Percentiles rank a stretch among this genome's conserved stretches.
phyloP scores from a whole-genome alignment of 768 basidiomycete genomes.

The Tephrocybe sp. region DNA sequence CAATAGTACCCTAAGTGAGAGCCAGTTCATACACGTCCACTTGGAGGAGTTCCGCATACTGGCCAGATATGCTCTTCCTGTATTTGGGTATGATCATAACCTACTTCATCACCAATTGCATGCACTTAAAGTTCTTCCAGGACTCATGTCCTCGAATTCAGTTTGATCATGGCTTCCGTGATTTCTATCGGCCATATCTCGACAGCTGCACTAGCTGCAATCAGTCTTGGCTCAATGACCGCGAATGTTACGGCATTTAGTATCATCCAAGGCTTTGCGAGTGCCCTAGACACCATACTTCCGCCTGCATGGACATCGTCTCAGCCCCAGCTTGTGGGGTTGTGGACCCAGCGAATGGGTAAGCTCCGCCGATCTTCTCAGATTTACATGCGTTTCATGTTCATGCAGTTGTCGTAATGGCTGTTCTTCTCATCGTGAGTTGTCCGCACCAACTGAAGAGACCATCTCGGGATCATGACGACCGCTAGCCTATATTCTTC shows the following conservation, averaged over 20 bases:
- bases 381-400: not conserved
- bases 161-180: constrained; percentile 79
- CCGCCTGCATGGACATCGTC: constrained; percentile 94
- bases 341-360: constrained; percentile 90
- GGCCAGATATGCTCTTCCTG: not conserved
- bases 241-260: constrained; percentile 71
- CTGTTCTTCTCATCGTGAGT: constrained; percentile 56
- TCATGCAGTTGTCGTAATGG: constrained; percentile 58
- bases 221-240: constrained; percentile 72
- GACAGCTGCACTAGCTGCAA: constrained; percentile 82
- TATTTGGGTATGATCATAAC: not conserved
- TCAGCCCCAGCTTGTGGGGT: constrained; percentile 80
- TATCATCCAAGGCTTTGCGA: constrained; percentile 79
- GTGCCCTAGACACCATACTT: constrained; percentile 87
- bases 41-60: too few relatives aligned
- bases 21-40: too few relatives aligned
- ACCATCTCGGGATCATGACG: too few relatives aligned
- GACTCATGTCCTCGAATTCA: constrained; percentile 80
- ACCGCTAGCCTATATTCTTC: constrained; percentile 6
- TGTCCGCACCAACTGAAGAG: too few relatives aligned
- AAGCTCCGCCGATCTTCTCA: constrained; percentile 20
- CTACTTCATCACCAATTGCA: not conserved
- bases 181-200: constrained; percentile 88
- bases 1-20: too few relatives aligned
- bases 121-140: constrained; percentile 30